Evolutionary conservation across 139 green algal species (phyloP).

Genomic region (Chlorella sp.): DNA sequence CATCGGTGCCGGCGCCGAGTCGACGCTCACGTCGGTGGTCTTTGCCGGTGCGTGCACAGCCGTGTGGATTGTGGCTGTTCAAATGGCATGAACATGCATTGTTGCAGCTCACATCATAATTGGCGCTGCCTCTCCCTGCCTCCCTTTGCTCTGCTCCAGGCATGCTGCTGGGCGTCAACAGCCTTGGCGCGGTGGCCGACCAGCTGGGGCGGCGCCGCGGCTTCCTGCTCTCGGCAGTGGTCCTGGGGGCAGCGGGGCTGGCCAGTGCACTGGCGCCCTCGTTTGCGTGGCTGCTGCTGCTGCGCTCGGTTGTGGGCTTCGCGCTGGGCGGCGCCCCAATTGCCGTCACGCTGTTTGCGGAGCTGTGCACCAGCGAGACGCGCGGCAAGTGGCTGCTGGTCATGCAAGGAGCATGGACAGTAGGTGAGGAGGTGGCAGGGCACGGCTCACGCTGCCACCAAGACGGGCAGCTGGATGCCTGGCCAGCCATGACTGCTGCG

Average conservation of each 20-base stretch:
- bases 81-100: neutral
- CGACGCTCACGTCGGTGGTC: slow-evolving; percentile 68
- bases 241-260: slow-evolving; percentile 65
- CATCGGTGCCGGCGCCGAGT: slow-evolving; percentile 62
- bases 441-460: no score
- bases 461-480: no score
- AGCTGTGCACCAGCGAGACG: slow-evolving; percentile 67
- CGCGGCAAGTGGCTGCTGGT: slow-evolving; percentile 69
- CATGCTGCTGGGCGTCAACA: slow-evolving; percentile 65
- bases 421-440: slow-evolving; percentile 54
- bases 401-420: slow-evolving; percentile 80
- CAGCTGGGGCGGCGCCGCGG: slow-evolving; percentile 53
- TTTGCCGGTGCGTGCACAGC: slow-evolving; percentile 55
- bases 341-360: slow-evolving; percentile 75
- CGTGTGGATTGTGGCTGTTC: neutral
- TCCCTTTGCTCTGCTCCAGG: no score
- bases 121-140: no score
- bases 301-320: slow-evolving; percentile 68
- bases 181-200: slow-evolving; percentile 74
- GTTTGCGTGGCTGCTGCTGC: slow-evolving; percentile 60
- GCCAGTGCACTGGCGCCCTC: slow-evolving; percentile 60
- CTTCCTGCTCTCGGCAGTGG: slow-evolving; percentile 63
- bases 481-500: no score
- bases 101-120: neutral
- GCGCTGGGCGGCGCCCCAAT: slow-evolving; percentile 78